Evolutionary conservation across 2,329 filamentous ascomycete genomes (phyloP).

Genomic region (Diaporthe capsici): DNA sequence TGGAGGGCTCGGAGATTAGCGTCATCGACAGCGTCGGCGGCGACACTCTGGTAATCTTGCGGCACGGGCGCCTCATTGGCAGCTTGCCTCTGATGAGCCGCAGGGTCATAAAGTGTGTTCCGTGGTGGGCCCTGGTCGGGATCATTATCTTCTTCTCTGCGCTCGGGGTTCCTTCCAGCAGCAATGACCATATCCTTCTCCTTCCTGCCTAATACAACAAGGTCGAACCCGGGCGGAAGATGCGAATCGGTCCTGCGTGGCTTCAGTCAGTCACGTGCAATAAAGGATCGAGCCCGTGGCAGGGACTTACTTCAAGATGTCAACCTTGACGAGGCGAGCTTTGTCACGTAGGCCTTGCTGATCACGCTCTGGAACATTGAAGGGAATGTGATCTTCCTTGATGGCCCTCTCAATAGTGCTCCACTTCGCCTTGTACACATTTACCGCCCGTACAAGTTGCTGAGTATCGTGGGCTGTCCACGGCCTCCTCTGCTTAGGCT

Average conservation of each 20-base stretch:
- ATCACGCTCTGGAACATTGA: conserved; percentile 59
- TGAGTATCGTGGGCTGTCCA: conserved; percentile 61
- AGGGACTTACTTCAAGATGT: conserved; percentile 59
- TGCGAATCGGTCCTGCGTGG: conserved; percentile 54
- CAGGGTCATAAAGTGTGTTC: conserved; percentile 51
- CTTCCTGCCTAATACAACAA: conserved; percentile 64
- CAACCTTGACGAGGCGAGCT: conserved; percentile 70
- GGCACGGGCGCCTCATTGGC: neutral
- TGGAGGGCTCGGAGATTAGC: conserved; percentile 38
- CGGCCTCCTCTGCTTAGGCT: conserved; percentile 51
- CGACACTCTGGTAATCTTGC: conserved; percentile 9
- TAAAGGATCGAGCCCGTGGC: neutral
- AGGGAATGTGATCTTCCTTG: conserved; percentile 50
- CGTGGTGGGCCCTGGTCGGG: conserved; percentile 52
- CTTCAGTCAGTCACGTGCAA: neutral
- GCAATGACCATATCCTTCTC: conserved; percentile 58
- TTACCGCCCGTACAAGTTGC: conserved; percentile 59
- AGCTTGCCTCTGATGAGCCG: conserved; percentile 23
- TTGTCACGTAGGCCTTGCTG: conserved; percentile 72
- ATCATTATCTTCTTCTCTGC: conserved; percentile 62
- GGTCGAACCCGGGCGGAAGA: conserved; percentile 65
- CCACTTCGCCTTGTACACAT: conserved; percentile 56
- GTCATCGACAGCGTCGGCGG: conserved; percentile 28
- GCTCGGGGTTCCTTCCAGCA: conserved; percentile 63
- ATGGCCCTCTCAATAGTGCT: conserved; percentile 52